Base-by-base conservation (phyloP, 2,329 filamentous ascomycete genomes). In the Mycogone perniciosa region DNA sequence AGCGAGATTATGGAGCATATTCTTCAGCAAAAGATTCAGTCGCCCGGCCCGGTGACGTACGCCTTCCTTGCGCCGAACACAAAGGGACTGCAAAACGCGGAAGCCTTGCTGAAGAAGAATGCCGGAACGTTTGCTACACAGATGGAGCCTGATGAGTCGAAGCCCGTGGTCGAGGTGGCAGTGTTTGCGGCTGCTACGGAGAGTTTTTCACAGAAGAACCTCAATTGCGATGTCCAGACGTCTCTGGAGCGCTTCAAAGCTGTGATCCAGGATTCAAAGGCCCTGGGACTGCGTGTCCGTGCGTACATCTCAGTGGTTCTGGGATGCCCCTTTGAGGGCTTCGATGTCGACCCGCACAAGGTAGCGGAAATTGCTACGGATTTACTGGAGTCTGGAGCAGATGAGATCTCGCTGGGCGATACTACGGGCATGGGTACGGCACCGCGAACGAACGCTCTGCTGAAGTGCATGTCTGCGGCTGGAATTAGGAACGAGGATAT, bases 351-450 rank as follows among this genome's bases (percentile, higher is more conserved):
- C 58, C 82, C 82, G 31, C 76, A 78, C 61, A 74, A 71, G 55
- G 83, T 87, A 0, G 82, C 82, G 0, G 78, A 85, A 57, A 80
- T 87, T 41, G 85, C 86, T 0, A 79, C 74, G 54, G 82, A 75
- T 62, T 71, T 96, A 44, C 75, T 96, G 1, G 87, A 91, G 62
- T 88, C 92, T 75, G 91, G 91, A 13, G 91, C 89, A 20, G 89
- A 95, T 63, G 89, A 96, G 74, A 90, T 96, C 58, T 88, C 87
- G 1, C 79, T 96, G 1, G 90, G 89, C 6, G 91, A 96, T 63
- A 96, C 91, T 0, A 92, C 90, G 0, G 91, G 91, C 13, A 90
- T 95, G 79, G 91, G 90, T 31, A 95, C 88, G 0, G 84, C 83
- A n/a, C 84, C 83, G 13, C 74, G 81, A 50, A 89, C 85, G 2